Percentiles rank a stretch among this genome's conserved stretches.
These are phyloP conservation scores for Polytrichum commune DNA, from an alignment of 225 moss, liverwort and hornwort species.

Conservation along the genomic window DNA sequence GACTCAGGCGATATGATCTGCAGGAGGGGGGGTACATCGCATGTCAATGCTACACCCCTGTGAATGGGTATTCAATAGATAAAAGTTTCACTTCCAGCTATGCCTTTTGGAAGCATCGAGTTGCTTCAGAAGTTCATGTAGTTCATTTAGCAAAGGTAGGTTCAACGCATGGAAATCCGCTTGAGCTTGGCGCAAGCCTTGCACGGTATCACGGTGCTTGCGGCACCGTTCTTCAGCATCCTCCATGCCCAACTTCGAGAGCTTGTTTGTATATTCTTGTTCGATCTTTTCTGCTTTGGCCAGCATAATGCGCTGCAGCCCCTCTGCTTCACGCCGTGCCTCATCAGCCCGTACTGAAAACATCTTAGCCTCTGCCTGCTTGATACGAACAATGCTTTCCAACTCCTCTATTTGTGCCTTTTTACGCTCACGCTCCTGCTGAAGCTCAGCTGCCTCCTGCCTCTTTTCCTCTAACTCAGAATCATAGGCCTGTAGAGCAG, in stretches of 20 bases:
- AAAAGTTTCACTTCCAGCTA: constrained; percentile 42
- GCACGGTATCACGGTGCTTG: constrained; percentile 76
- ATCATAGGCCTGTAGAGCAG: constrained; percentile 77
- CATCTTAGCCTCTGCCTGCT: constrained; percentile 88
- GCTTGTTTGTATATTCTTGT: constrained; percentile 74
- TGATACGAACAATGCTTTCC: constrained; percentile 86
- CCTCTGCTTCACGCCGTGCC: constrained; percentile 90
- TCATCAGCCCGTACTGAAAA: constrained; percentile 89
- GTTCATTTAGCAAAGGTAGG: constrained; percentile 46
- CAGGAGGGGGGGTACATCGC: no score
- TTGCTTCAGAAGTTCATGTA: constrained; percentile 64
- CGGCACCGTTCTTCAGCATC: constrained; percentile 81
- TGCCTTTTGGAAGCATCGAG: constrained; percentile 62
- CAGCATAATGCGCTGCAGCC: constrained; percentile 76
- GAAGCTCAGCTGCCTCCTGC: constrained; percentile 72
- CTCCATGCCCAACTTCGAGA: constrained; percentile 62
- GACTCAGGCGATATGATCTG: no score
- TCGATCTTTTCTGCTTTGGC: constrained; percentile 90
- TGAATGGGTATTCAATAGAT: no score
- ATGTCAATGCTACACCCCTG: no score
- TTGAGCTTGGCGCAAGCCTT: constrained; percentile 56
- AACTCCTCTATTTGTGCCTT: constrained; percentile 85
- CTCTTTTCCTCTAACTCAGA: constrained; percentile 85
- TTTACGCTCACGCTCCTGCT: constrained; percentile 75
- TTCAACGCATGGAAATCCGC: constrained; percentile 57